Conservation (phyloP, 257 asterid species). For the Ehretia macrophylla region DNA sequence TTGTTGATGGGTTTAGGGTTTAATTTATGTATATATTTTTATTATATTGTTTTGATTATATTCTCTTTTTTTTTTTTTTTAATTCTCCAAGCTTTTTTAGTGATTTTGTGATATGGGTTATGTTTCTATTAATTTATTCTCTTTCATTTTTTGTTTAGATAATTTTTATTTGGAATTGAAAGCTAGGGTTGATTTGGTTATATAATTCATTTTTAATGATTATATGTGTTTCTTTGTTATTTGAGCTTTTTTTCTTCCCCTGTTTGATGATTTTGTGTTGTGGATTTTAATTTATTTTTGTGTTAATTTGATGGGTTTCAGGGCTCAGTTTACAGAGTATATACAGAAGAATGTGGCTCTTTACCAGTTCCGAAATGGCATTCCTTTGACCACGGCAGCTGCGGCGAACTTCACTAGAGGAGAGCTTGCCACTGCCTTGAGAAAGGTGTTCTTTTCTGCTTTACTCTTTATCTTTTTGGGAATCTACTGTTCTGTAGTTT, state of each 20-base stretch:
- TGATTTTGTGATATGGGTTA: constrained; percentile 1
- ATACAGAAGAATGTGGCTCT: constrained; percentile 89
- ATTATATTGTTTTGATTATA: no score
- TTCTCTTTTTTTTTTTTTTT: no score
- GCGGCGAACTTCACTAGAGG: constrained; percentile 95
- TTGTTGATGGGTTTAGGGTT: not conserved
- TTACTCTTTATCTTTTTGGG: constrained; percentile 6
- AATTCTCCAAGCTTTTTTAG: not conserved
- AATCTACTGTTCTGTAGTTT: not conserved
- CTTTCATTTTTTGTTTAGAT: no score
- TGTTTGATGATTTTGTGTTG: constrained; percentile 1
- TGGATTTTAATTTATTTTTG: not conserved
- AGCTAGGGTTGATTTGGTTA: no score
- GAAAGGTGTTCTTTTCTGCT: constrained; percentile 51
- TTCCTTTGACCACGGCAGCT: constrained; percentile 91
- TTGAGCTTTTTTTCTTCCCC: no score
- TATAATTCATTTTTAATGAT: not conserved
- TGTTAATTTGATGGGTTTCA: constrained; percentile 22
- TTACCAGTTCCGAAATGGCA: constrained; percentile 95
- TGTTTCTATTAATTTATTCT: not conserved
- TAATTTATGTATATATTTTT: not conserved
- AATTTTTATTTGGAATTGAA: no score
- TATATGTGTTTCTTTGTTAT: not conserved
- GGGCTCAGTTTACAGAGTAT: constrained; percentile 96
- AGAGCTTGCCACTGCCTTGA: constrained; percentile 96